These are phyloP conservation scores for Vitis rupestris DNA, from an alignment of 164 flowering plant species.

Conservation along the genomic window DNA sequence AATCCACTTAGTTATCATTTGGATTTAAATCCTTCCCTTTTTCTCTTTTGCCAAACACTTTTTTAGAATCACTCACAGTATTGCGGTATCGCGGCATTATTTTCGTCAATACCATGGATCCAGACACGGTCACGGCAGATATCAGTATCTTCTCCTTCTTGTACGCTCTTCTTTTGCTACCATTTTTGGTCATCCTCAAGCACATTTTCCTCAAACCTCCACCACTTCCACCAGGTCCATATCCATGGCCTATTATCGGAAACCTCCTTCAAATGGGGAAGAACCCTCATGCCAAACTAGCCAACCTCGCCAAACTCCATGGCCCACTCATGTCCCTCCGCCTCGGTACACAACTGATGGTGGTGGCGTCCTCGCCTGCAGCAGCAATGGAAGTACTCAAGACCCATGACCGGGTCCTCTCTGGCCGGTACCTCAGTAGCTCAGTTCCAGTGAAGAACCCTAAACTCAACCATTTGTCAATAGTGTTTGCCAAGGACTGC, in stretches of 20 bases:
- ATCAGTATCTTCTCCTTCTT: too few species aligned
- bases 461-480: conserved; percentile 7
- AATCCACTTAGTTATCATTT: too few species aligned
- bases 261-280: conserved; percentile 22
- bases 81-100: too few species aligned
- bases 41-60: too few species aligned
- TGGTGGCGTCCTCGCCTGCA: conserved; percentile 24
- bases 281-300: conserved; percentile 13
- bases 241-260: conserved; percentile 20
- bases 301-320: conserved; percentile 14
- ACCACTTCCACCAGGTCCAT: background rate
- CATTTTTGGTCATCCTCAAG: too few species aligned
- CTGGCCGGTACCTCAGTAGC: conserved; percentile 21
- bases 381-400: conserved; percentile 27
- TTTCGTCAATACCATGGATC: too few species aligned
- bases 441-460: conserved; percentile 4
- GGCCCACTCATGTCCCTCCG: conserved; percentile 30
- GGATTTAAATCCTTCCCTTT: too few species aligned
- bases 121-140: too few species aligned
- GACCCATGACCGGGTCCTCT: conserved; percentile 17
- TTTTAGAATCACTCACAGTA: too few species aligned
- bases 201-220: background rate
- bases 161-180: too few species aligned
- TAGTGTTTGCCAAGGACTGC: background rate
- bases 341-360: conserved; percentile 21